These are phyloP conservation scores for Flueggea neowawraea DNA, from an alignment of 441 rosid species.

Conservation along the genomic window DNA sequence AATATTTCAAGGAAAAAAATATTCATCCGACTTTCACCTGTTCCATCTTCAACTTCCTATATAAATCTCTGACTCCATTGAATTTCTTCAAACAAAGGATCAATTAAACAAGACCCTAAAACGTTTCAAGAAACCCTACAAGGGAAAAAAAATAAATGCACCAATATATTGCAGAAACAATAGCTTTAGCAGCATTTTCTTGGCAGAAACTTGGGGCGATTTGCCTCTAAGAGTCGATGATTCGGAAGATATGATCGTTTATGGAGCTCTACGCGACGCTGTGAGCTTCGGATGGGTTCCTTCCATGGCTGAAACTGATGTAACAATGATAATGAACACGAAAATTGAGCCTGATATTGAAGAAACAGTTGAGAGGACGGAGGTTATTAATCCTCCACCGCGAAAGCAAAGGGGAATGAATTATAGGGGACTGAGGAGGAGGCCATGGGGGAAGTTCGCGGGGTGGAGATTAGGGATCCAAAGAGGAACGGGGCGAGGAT, in stretches of 20 bases:
- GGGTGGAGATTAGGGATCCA: constrained; percentile 89
- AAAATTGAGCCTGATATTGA: background rate
- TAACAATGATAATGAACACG: no score
- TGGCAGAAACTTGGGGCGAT: constrained; percentile 66
- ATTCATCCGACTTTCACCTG: no score
- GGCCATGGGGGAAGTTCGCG: constrained; percentile 93
- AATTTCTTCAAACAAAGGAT: no score
- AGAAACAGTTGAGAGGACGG: constrained; percentile 7
- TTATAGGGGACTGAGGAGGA: constrained; percentile 73
- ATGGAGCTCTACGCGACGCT: constrained; percentile 52
- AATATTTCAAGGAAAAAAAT: no score
- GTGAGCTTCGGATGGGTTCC: constrained; percentile 61
- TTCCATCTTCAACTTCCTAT: no score
- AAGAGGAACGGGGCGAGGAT: constrained; percentile 73
- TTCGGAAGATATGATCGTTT: constrained; percentile 72
- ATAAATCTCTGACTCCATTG: no score
- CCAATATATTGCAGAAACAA: constrained; percentile 29
- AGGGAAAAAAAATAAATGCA: background rate
- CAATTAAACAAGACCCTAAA: background rate
- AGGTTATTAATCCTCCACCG: constrained; percentile 4
- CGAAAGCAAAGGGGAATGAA: constrained; percentile 41
- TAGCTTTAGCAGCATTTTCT: constrained; percentile 37
- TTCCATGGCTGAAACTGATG: background rate
- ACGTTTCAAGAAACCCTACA: no score
- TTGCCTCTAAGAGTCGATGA: constrained; percentile 62